Evolutionary conservation across 73 alveolate species (phyloP).

Genomic region (Blepharisma stoltei): DNA sequence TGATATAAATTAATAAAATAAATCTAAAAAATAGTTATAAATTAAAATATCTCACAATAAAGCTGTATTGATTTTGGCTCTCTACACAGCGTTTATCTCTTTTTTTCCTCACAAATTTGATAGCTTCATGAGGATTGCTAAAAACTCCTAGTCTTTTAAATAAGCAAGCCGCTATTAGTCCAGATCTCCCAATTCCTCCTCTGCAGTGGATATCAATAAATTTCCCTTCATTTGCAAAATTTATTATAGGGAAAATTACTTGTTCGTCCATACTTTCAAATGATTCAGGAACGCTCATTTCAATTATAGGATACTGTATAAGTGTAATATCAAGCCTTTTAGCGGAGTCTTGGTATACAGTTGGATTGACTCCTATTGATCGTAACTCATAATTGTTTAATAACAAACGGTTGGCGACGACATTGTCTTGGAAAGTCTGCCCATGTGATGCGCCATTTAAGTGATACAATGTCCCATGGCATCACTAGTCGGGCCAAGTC

Average conservation of each 20-base stretch:
- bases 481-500: too few relatives aligned
- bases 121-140: constrained; percentile 17
- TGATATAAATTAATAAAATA: too few relatives aligned
- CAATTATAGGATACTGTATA: constrained; percentile 63
- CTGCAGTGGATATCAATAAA: constrained; percentile 61
- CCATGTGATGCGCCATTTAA: too few relatives aligned
- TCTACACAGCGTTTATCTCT: constrained; percentile 66
- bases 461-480: too few relatives aligned
- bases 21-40: neutral
- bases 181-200: constrained; percentile 82
- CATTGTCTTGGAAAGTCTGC: too few relatives aligned
- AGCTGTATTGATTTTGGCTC: constrained; percentile 57
- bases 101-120: constrained; percentile 37
- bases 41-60: constrained; percentile 20
- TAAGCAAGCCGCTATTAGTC: constrained; percentile 56
- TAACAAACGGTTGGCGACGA: too few relatives aligned
- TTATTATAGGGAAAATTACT: constrained; percentile 34
- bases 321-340: constrained; percentile 28
- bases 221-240: constrained; percentile 29
- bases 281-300: constrained; percentile 60
- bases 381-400: constrained; percentile 61
- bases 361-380: constrained; percentile 48
- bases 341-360: constrained; percentile 38
- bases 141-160: constrained; percentile 28
- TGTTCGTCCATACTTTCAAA: constrained; percentile 22